These are phyloP conservation scores for Clonostachys byssicola DNA, from an alignment of 2,329 filamentous ascomycete genomes.

Conservation along the genomic window DNA sequence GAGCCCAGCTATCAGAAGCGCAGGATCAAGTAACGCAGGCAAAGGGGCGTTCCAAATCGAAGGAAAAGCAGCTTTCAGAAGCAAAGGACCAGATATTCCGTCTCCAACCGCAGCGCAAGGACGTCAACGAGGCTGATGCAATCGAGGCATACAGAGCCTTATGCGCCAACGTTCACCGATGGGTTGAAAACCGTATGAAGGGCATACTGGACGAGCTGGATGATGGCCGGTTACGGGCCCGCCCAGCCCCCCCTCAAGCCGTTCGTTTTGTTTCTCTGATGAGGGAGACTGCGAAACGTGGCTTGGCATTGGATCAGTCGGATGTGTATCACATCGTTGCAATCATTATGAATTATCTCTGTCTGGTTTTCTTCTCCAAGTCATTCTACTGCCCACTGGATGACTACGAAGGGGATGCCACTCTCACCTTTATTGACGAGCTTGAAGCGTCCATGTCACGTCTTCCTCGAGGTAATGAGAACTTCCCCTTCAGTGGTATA, in stretches of 20 bases:
- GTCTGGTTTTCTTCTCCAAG: constrained; percentile 25
- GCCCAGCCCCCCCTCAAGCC: constrained; percentile 15
- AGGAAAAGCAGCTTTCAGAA: constrained; percentile 19
- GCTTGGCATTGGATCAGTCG: constrained; percentile 18
- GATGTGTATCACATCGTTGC: constrained; percentile 28
- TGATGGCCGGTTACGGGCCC: constrained; percentile 13
- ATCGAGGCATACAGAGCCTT: constrained; percentile 23
- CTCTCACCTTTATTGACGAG: constrained; percentile 23
- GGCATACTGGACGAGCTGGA: constrained; percentile 23
- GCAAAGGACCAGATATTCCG: constrained; percentile 23
- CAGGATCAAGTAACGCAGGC: constrained; percentile 22
- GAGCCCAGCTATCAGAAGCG: constrained; percentile 19
- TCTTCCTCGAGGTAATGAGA: constrained; percentile 21
- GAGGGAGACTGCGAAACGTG: constrained; percentile 25
- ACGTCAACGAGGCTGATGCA: constrained; percentile 28
- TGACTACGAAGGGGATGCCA: constrained; percentile 19
- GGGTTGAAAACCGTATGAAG: constrained; percentile 26
- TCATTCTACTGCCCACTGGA: constrained; percentile 30
- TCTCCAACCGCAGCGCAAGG: constrained; percentile 22
- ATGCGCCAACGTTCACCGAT: constrained; percentile 24
- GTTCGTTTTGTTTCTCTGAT: constrained; percentile 23
- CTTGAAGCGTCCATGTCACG: constrained; percentile 23
- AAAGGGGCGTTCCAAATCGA: constrained; percentile 14
- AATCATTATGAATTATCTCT: constrained; percentile 29
- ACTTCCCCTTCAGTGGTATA: neutral